Conservation (phyloP, 1,284 basidiomycete genomes). For the Phaffia rhodozyma region DNA sequence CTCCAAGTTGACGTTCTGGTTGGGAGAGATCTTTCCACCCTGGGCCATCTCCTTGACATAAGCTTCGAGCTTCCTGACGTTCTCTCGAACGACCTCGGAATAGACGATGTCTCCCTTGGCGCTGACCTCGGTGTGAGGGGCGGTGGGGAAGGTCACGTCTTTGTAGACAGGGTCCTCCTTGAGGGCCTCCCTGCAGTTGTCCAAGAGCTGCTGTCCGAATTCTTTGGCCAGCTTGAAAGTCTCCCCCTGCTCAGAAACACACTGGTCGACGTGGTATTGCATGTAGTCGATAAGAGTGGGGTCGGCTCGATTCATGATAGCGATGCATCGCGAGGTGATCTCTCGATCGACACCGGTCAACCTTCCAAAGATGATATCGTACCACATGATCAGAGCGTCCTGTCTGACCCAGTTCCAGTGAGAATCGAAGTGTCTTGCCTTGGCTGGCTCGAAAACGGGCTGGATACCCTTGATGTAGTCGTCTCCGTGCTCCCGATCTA, state of each 20-base stretch:
- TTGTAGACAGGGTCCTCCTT: constrained; percentile 78
- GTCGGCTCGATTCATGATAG: constrained; percentile 94
- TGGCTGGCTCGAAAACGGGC: constrained; percentile 83
- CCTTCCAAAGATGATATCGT: constrained; percentile 91
- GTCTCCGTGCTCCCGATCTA: constrained; percentile 76
- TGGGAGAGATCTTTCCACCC: constrained; percentile 67
- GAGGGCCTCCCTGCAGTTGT: constrained; percentile 80
- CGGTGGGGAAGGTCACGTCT: constrained; percentile 96
- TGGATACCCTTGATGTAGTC: constrained; percentile 87
- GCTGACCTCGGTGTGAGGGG: constrained; percentile 85
- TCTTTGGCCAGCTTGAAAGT: constrained; percentile 90
- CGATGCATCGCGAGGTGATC: constrained; percentile 93
- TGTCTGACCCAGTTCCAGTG: constrained; percentile 99
- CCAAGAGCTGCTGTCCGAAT: constrained; percentile 89
- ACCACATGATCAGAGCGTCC: constrained; percentile 88
- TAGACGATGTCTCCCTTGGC: constrained; percentile 90
- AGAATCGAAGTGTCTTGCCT: constrained; percentile 94
- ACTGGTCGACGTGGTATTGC: constrained; percentile 85
- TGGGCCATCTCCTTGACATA: constrained; percentile 99
- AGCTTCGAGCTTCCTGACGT: constrained; percentile 91
- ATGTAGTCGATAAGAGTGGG: constrained; percentile 81
- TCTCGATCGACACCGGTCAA: constrained; percentile 78
- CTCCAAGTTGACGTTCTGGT: constrained; percentile 55
- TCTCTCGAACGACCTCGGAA: constrained; percentile 84
- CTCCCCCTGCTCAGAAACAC: constrained; percentile 70